Evolutionary conservation across 2,329 filamentous ascomycete species (phyloP).

Genomic region (Didymella segeticola): DNA sequence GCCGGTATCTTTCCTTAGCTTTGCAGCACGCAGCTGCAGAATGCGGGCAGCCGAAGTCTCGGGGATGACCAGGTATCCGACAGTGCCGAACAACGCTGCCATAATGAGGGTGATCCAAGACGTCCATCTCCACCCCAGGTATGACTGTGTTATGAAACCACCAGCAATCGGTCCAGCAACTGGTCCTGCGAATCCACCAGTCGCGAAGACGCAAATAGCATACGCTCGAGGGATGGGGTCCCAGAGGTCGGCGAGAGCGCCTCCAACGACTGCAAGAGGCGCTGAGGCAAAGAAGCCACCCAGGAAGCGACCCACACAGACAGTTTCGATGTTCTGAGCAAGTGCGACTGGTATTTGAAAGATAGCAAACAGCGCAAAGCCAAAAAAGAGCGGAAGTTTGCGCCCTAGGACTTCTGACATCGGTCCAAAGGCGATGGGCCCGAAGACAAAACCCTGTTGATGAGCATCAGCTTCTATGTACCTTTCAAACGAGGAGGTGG

Average conservation of each 20-base stretch:
- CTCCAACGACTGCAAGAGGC: conserved; percentile 45
- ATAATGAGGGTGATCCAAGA: conserved; percentile 49
- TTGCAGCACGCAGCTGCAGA: conserved; percentile 39
- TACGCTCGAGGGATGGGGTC: conserved; percentile 45
- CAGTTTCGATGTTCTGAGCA: conserved; percentile 58
- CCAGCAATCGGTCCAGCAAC: conserved; percentile 58
- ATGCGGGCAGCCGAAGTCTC: conserved; percentile 43
- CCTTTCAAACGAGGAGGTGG: not conserved
- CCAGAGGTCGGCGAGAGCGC: conserved; percentile 47
- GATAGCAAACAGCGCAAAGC: conserved; percentile 47
- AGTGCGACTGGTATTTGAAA: conserved; percentile 50
- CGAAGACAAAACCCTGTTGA: conserved; percentile 59
- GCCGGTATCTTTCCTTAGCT: conserved; percentile 40
- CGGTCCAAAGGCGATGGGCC: conserved; percentile 53
- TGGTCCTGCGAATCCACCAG: conserved; percentile 45
- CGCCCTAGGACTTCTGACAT: conserved; percentile 60
- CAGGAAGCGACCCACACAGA: conserved; percentile 61
- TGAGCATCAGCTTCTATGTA: not conserved
- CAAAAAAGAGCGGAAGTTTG: conserved; percentile 39
- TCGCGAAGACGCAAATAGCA: conserved; percentile 47
- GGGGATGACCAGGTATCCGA: conserved; percentile 34
- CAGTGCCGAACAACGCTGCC: conserved; percentile 34
- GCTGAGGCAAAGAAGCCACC: conserved; percentile 59
- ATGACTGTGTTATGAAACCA: conserved; percentile 43
- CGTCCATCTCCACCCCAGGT: conserved; percentile 48